A percentile compares a stretch with the other conserved stretches of the same genome.
Evolutionary conservation across 805 yeast genomes (phyloP).

Genomic region (Scheffersomyces stipitis): DNA sequence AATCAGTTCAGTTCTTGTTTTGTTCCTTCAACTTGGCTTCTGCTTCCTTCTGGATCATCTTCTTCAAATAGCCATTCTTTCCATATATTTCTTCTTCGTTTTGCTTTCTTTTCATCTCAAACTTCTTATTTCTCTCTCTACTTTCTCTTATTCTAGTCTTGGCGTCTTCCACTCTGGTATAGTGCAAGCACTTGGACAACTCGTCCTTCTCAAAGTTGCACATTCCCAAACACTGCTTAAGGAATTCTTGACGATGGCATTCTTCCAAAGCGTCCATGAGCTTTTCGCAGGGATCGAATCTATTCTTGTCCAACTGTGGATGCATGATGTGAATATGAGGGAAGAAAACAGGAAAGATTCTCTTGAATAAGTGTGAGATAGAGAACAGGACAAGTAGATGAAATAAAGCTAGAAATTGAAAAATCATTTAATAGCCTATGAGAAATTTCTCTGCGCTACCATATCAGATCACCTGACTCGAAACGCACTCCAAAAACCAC

Average conservation of each 20-base stretch:
- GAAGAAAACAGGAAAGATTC: too few species aligned
- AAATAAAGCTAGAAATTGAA: too few species aligned
- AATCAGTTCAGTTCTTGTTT: slow-evolving; percentile 1
- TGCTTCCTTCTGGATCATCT: slow-evolving; percentile 49
- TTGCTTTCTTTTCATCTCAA: slow-evolving; percentile 58
- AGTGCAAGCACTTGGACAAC: slow-evolving; percentile 74
- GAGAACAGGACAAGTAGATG: too few species aligned
- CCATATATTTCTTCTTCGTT: slow-evolving; percentile 80
- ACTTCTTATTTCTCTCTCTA: slow-evolving; percentile 53
- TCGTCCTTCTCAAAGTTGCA: slow-evolving; percentile 86
- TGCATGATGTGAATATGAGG: too few species aligned
- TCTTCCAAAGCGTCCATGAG: slow-evolving; percentile 85
- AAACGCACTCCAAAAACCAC: too few species aligned
- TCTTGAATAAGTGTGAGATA: too few species aligned
- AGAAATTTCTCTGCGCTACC: too few species aligned
- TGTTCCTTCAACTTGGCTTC: slow-evolving; percentile 5
- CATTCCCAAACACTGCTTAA: slow-evolving; percentile 72
- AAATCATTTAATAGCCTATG: too few species aligned
- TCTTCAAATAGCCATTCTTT: slow-evolving; percentile 66
- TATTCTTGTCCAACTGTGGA: slow-evolving; percentile 44
- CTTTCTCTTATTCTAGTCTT: slow-evolving; percentile 54
- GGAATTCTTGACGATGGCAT: slow-evolving; percentile 73
- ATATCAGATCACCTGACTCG: too few species aligned
- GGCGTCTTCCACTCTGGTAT: slow-evolving; percentile 65
- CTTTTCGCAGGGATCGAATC: slow-evolving; percentile 63